These are phyloP conservation scores for Nigrospora oryzae DNA, from an alignment of 2,329 filamentous ascomycete genomes.

Conservation along the genomic window DNA sequence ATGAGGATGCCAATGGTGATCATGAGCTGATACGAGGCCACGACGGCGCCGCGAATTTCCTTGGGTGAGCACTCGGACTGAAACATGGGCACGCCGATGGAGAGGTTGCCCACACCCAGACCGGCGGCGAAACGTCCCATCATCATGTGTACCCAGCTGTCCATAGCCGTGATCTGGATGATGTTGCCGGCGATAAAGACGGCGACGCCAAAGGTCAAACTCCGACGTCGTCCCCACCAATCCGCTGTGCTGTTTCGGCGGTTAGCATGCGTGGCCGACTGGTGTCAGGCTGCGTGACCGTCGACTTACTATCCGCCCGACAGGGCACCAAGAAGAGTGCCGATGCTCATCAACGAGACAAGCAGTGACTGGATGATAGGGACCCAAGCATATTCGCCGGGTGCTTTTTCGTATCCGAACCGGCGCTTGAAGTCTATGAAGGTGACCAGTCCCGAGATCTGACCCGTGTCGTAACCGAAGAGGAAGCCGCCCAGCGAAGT, in stretches of 20 bases:
- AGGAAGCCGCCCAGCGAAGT: conserved; percentile 54
- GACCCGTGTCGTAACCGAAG: conserved; percentile 56
- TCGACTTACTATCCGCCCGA: conserved; percentile 31
- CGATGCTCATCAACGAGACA: conserved; percentile 48
- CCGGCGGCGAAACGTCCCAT: conserved; percentile 59
- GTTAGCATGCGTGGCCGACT: background rate
- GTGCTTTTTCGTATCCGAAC: conserved; percentile 23
- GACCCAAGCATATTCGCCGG: conserved; percentile 23
- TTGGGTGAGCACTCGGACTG: conserved; percentile 56
- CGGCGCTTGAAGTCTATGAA: conserved; percentile 46
- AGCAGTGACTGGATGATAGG: conserved; percentile 40
- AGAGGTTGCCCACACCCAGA: conserved; percentile 59
- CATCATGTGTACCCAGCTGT: conserved; percentile 57
- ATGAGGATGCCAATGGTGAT: conserved; percentile 62
- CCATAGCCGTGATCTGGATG: conserved; percentile 52
- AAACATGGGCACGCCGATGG: conserved; percentile 58
- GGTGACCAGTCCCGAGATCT: conserved; percentile 43
- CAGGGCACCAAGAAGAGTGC: conserved; percentile 45
- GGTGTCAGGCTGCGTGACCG: background rate
- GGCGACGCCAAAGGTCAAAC: conserved; percentile 41
- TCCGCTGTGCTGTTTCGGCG: conserved; percentile 33
- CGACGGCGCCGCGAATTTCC: conserved; percentile 54
- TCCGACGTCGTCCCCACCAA: conserved; percentile 47
- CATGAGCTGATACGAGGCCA: conserved; percentile 66
- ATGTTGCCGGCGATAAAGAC: conserved; percentile 58